Evolutionary conservation across 805 yeast species (phyloP).

Genomic region (Candida easanensis): DNA sequence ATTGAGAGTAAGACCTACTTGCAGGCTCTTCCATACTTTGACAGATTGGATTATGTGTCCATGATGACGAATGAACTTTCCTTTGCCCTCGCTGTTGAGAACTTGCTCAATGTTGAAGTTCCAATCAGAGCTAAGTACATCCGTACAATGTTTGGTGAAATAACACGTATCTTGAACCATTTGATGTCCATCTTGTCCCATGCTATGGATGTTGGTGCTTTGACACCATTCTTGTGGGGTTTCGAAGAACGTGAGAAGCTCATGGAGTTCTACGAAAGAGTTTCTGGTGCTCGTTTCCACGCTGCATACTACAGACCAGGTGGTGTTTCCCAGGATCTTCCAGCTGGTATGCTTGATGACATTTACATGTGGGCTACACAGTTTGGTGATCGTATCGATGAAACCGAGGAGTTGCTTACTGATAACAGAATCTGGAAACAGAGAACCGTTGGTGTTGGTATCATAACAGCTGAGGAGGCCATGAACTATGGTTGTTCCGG

Average conservation of each 20-base stretch:
- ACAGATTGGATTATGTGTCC: slow-evolving; percentile 77
- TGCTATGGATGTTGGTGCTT: slow-evolving; percentile 93
- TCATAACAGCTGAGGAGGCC: slow-evolving; percentile 83
- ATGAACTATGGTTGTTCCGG: slow-evolving; percentile 78
- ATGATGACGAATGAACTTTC: slow-evolving; percentile 93
- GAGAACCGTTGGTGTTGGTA: slow-evolving; percentile 79
- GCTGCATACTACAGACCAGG: slow-evolving; percentile 89
- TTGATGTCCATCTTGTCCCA: slow-evolving; percentile 84
- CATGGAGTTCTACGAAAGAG: slow-evolving; percentile 91
- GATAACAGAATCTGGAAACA: slow-evolving; percentile 92
- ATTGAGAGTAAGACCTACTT: slow-evolving; percentile 83
- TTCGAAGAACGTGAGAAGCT: slow-evolving; percentile 90
- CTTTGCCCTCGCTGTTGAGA: slow-evolving; percentile 80
- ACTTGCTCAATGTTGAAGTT: slow-evolving; percentile 77
- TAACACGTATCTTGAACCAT: slow-evolving; percentile 80
- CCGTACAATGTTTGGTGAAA: slow-evolving; percentile 82
- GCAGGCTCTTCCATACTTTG: slow-evolving; percentile 88
- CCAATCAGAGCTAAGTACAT: slow-evolving; percentile 84
- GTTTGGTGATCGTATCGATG: slow-evolving; percentile 90
- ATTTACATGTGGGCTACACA: slow-evolving; percentile 96
- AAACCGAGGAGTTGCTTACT: slow-evolving; percentile 83
- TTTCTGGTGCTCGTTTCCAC: slow-evolving; percentile 86
- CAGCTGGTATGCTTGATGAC: slow-evolving; percentile 83
- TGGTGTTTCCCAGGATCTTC: slow-evolving; percentile 86
- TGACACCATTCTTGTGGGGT: slow-evolving; percentile 92